Evolutionary conservation across 106 monocot genomes (phyloP).

Genomic region (Acorus calamus): DNA sequence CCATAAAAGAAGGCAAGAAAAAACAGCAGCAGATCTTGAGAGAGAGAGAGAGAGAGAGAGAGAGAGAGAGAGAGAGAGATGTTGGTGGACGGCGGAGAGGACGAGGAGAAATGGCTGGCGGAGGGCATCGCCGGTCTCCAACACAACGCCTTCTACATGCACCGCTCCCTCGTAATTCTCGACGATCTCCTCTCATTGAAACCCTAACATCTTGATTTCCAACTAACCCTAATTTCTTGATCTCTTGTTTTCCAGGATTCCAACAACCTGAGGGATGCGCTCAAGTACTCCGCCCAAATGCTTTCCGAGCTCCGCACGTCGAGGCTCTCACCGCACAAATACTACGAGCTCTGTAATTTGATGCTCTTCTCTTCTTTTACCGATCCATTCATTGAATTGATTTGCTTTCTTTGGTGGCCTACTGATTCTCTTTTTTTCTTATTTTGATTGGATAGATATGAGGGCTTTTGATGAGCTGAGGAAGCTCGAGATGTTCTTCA

Average conservation of each 20-base stretch:
- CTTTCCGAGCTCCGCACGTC: slow-evolving; percentile 97
- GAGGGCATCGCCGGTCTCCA: slow-evolving; percentile 96
- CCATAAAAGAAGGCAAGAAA: too few relatives aligned
- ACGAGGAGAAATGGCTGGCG: slow-evolving; percentile 97
- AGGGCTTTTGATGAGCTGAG: slow-evolving; percentile 92
- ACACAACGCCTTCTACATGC: slow-evolving; percentile 98
- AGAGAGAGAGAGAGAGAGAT: slow-evolving; percentile 16
- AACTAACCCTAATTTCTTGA: neutral
- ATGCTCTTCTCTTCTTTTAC: neutral
- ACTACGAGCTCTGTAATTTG: slow-evolving; percentile 85
- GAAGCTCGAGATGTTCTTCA: slow-evolving; percentile 96
- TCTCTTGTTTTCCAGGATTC: slow-evolving; percentile 44
- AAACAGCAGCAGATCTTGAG: too few relatives aligned
- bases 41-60: neutral
- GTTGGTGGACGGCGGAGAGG: slow-evolving; percentile 56
- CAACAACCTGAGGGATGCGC: slow-evolving; percentile 83
- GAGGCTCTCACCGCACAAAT: slow-evolving; percentile 78
- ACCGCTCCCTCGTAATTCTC: slow-evolving; percentile 64
- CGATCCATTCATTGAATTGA: neutral
- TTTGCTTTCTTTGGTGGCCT: neutral
- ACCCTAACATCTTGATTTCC: neutral
- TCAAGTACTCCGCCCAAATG: slow-evolving; percentile 97
- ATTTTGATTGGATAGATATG: slow-evolving; percentile 48
- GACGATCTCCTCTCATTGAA: neutral
- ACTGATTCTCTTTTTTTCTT: neutral